Evolutionary conservation across 805 yeast genomes (phyloP).

Genomic region (Zygosaccharomyces siamensis): DNA sequence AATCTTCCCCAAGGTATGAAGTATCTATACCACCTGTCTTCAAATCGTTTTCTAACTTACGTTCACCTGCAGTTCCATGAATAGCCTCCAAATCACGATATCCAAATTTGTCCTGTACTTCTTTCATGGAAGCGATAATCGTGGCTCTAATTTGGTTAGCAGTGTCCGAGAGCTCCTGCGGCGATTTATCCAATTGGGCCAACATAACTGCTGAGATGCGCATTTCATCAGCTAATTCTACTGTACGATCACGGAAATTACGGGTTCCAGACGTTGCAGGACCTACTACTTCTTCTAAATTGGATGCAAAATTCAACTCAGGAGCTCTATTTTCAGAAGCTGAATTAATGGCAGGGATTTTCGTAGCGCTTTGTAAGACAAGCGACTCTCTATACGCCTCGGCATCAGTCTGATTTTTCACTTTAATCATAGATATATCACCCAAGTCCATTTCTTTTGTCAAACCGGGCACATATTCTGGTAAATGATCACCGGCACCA

Average conservation of each 20-base stretch:
- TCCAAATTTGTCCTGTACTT: constrained; percentile 64
- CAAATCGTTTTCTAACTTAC: constrained; percentile 88
- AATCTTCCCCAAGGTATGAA: constrained; percentile 83
- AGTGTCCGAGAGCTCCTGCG: constrained; percentile 42
- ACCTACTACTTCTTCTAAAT: constrained; percentile 28
- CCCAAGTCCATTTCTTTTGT: constrained; percentile 66
- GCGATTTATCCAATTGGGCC: constrained; percentile 72
- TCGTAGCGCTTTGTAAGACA: constrained; percentile 38
- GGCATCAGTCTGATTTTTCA: constrained; percentile 45
- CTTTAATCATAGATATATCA: constrained; percentile 59
- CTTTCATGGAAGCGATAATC: constrained; percentile 69
- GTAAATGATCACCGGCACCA: neutral
- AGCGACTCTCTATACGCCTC: constrained; percentile 41
- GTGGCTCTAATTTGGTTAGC: constrained; percentile 65
- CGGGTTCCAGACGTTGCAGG: constrained; percentile 15
- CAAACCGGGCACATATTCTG: constrained; percentile 10
- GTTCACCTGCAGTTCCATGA: constrained; percentile 77
- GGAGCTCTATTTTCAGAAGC: constrained; percentile 36
- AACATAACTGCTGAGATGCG: constrained; percentile 94
- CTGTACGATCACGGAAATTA: constrained; percentile 31
- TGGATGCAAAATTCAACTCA: constrained; percentile 37
- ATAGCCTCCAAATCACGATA: constrained; percentile 45
- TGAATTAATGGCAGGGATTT: constrained; percentile 38
- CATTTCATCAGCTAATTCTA: constrained; percentile 83
- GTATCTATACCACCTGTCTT: constrained; percentile 68